Base-by-base conservation (phyloP, 2,329 filamentous ascomycete genomes). In the Pyrenophora tritici-repentis region DNA sequence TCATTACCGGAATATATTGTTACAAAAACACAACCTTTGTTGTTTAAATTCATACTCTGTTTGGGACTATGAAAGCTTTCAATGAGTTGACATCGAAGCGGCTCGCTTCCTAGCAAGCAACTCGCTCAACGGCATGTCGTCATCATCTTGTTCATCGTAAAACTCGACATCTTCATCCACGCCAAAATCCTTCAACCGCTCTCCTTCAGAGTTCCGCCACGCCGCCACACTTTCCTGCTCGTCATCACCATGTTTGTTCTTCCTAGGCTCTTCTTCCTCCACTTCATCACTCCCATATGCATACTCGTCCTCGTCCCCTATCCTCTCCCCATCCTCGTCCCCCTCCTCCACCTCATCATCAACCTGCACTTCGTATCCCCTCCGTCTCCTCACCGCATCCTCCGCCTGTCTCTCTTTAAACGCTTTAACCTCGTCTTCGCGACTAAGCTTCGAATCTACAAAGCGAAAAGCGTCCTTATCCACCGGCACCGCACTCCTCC, bases 141-240 rank as follows among this genome's bases (percentile, higher is more conserved):
- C 85, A 37, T 87, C 84, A 32, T 82, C 79, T 56, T 86, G 83
- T 47, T 81, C 79, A 54, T 86, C 84, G 22, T 84, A 83, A 39
- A 86, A 86, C 55, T 91, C 87, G 0, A 81, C 82, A 12, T 89
- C 87, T 63, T 91, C 88, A 61, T 93, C 90, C 0, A 94, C 89
- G 1, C 90, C 90, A 65, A 86, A 94, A 63, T 94, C 90, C 35
- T 82, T 79, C 42, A 94, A 73, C 29, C 84, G 78, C 66, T 93
- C 88, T 1, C 89, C 90, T 44, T 93, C 89, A 0, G 83, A 80
- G 59, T 92, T 93, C 0, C 80, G 84, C 89, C 89, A 94, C 4
- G 77, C 81, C 35, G 81, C 80, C 63, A 83, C 79, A 4, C 81
- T 83, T 79, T 77, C 45, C 70, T 66, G 9, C 56, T 62, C 43